Evolutionary conservation across 2,329 filamentous ascomycete species (phyloP).

Genomic region (Parastagonospora avenae): DNA sequence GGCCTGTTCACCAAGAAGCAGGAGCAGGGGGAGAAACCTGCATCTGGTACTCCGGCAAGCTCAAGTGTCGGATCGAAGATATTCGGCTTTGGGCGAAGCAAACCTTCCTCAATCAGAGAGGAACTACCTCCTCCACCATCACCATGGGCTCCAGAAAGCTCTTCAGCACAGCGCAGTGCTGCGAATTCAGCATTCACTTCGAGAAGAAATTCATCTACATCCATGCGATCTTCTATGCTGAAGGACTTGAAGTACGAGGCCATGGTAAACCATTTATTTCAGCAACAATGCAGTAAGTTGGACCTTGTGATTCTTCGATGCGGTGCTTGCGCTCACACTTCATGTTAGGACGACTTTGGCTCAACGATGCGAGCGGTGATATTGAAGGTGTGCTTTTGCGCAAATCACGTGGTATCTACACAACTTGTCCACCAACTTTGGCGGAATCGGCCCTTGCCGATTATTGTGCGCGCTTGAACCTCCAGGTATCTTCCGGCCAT

Average conservation of each 20-base stretch:
- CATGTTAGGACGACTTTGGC: conserved; percentile 64
- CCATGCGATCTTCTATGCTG: conserved; percentile 18
- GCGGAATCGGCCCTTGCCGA: conserved; percentile 66
- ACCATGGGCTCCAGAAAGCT: conserved; percentile 12
- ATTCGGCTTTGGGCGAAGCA: conserved; percentile 16
- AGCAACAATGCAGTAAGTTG: conserved; percentile 68
- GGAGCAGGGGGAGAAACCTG: conserved; percentile 7
- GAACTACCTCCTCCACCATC: conserved; percentile 17
- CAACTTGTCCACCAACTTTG: conserved; percentile 72
- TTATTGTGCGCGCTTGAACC: conserved; percentile 71
- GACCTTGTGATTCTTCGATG: neutral
- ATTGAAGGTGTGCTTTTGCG: conserved; percentile 63
- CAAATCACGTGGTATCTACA: conserved; percentile 71
- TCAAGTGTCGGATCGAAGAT: conserved; percentile 5
- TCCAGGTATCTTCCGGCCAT: conserved; percentile 60
- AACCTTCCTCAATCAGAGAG: conserved; percentile 15
- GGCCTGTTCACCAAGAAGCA: conserved; percentile 10
- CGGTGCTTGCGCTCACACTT: conserved; percentile 22
- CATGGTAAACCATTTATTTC: conserved; percentile 83
- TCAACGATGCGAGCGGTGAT: conserved; percentile 63
- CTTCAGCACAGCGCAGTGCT: conserved; percentile 11
- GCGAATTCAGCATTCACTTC: conserved; percentile 19
- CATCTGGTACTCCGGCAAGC: conserved; percentile 9
- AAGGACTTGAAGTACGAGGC: conserved; percentile 81
- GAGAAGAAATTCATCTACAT: conserved; percentile 23